A percentile compares a stretch with the other conserved stretches of the same genome.
Evolutionary conservation across 2,329 filamentous ascomycete genomes (phyloP).

Genomic region (Colletotrichum karsti): DNA sequence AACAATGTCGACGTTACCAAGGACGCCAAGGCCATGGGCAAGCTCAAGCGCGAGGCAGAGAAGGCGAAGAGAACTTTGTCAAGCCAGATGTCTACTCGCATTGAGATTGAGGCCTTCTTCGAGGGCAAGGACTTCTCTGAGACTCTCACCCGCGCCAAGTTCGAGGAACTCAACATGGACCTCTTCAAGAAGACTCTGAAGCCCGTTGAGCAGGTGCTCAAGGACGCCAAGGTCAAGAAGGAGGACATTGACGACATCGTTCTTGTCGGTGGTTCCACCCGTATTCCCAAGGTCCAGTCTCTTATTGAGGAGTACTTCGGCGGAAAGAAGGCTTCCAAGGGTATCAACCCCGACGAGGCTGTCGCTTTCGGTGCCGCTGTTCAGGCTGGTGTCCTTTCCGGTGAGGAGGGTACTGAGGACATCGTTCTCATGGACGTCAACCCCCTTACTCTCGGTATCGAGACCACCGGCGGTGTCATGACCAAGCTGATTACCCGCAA

Average conservation of each 20-base stretch:
- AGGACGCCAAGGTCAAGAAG: slow-evolving; percentile 98
- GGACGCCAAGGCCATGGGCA: slow-evolving; percentile 98
- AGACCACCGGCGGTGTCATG: slow-evolving; percentile 98
- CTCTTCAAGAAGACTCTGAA: slow-evolving; percentile 99
- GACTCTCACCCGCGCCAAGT: slow-evolving; percentile 98
- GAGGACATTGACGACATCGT: slow-evolving; percentile 94
- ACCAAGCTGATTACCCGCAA: slow-evolving; percentile 95
- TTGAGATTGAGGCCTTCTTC: slow-evolving; percentile 98
- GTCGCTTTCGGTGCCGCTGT: slow-evolving; percentile 98
- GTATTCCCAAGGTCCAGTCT: slow-evolving; percentile 92
- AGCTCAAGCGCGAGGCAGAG: slow-evolving; percentile 98
- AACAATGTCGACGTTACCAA: slow-evolving; percentile 90
- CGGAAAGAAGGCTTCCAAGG: slow-evolving; percentile 98
- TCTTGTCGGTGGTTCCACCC: slow-evolving; percentile 96
- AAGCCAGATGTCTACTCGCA: slow-evolving; percentile 90
- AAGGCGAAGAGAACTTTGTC: slow-evolving; percentile 99
- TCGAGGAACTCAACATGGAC: slow-evolving; percentile 98
- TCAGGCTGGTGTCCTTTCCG: slow-evolving; percentile 93
- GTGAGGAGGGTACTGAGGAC: slow-evolving; percentile 81
- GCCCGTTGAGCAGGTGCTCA: slow-evolving; percentile 97
- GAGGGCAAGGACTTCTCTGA: slow-evolving; percentile 98
- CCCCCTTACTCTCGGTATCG: slow-evolving; percentile 94
- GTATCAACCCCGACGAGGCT: slow-evolving; percentile 99
- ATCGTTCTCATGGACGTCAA: slow-evolving; percentile 97
- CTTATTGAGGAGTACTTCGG: slow-evolving; percentile 96